Evolutionary conservation across 805 yeast species (phyloP), one percentile per base, ranked within the genome.

Genomic region (Candida broadrunensis): DNA sequence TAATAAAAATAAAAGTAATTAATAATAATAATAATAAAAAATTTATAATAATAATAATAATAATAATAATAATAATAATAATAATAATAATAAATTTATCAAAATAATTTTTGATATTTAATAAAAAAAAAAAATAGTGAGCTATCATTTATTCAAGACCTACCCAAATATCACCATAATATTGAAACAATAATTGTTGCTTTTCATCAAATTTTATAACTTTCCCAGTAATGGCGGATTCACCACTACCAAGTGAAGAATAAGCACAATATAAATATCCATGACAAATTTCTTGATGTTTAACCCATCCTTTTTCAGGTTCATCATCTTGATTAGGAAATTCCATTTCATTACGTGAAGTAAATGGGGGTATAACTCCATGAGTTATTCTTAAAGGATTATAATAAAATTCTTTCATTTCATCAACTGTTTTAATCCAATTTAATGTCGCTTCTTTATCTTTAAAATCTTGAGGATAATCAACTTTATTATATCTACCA

Each of bases 201-300:
- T 58, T 58, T 2, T 57, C 44, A 15, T 54, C 50, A 61, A 70
- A 72, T 31, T 63, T 63, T 15, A 79, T 63, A 18, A 77, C 48
- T n/a, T 59, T 56, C 15, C 86, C 85, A 5, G 50, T 49, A 35
- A 70, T 69, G 31, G 62, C 60, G 23, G 63, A 67, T 26, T 61
- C 63, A 8, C 20, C 6, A 2, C 77, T 81, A 15, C 85, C 85
- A 45, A 79, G 65, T 16, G 63, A 54, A 44, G 78, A 78, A 53
- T 77, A 78, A 0, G 83, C 84, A 65, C 85, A 80, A 79, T 83
- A 80, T 15, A 74, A 51, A 50, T 80, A 80, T 15, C 72, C 68
- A 31, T 72, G 70, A 61, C 86, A 81, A 44, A 77, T 74, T 17
- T 61, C 63, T 41, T 70, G 65, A 55, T 75, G 77, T 49, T 73